These are phyloP conservation scores for Mucor velutinosus DNA, from an alignment of 371 early-diverging fungal genomes.

Conservation along the genomic window DNA sequence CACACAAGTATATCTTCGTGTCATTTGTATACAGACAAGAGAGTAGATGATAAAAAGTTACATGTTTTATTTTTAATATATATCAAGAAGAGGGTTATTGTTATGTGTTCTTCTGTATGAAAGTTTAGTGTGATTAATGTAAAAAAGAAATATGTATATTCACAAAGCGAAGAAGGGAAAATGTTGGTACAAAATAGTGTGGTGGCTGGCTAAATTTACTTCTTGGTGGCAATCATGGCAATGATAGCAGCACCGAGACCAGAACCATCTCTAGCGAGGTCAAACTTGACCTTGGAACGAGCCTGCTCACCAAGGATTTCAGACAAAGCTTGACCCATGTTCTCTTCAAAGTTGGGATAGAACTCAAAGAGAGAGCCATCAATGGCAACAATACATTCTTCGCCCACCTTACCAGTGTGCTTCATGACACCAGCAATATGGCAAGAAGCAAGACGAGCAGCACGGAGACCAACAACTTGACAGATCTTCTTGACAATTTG, in stretches of 20 bases:
- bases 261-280: constrained; percentile 47
- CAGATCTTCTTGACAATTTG: constrained; percentile 80
- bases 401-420: constrained; percentile 58
- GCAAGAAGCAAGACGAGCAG: constrained; percentile 84
- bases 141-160: neutral
- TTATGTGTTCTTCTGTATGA: neutral
- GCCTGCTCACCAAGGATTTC: constrained; percentile 71
- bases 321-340: constrained; percentile 70
- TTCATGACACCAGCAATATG: constrained; percentile 81
- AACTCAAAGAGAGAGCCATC: constrained; percentile 93
- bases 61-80: neutral
- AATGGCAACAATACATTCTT: constrained; percentile 55
- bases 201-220: neutral
- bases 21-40: neutral
- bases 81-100: neutral
- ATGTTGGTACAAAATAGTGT: neutral
- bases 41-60: neutral
- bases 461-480: constrained; percentile 82
- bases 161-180: neutral
- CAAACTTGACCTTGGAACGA: constrained; percentile 40
- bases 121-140: neutral
- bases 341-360: constrained; percentile 85
- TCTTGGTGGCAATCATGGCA: constrained; percentile 47
- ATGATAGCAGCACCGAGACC: constrained; percentile 54
- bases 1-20: neutral